phyloP scores from a whole-genome alignment of 2,329 filamentous ascomycete species.

The Colletotrichum godetiae region DNA sequence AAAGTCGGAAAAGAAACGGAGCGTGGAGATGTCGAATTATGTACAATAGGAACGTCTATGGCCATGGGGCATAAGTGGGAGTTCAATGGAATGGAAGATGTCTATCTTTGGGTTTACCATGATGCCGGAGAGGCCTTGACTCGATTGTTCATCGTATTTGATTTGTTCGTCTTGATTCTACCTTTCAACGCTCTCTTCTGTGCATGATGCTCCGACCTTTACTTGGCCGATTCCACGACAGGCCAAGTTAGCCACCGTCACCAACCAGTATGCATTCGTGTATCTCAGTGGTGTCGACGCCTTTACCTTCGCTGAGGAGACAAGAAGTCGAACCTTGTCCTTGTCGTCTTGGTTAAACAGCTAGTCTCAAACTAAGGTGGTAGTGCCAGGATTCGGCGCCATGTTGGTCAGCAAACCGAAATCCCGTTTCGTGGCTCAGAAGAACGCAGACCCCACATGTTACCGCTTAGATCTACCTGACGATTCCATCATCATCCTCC shows the following conservation, averaged over 20 bases:
- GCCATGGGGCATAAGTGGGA: constrained; percentile 22
- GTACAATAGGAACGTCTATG: constrained; percentile 25
- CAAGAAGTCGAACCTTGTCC: background rate
- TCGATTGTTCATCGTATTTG: background rate
- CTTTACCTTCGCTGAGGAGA: background rate
- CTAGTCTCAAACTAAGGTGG: background rate
- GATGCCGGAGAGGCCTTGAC: background rate
- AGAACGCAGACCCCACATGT: background rate
- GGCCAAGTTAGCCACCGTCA: background rate
- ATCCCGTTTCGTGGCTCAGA: background rate
- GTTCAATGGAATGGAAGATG: constrained; percentile 16
- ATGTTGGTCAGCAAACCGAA: background rate
- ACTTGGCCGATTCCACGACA: background rate
- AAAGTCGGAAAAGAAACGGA: constrained; percentile 7
- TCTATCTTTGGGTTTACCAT: background rate
- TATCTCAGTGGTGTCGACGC: background rate
- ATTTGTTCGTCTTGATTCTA: background rate
- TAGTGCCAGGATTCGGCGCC: background rate
- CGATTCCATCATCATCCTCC: background rate
- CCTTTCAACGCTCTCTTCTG: background rate
- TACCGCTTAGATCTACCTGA: background rate
- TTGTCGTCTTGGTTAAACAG: background rate
- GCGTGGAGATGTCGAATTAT: constrained; percentile 2
- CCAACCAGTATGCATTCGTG: background rate
- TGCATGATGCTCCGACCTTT: background rate